phyloP scores from a whole-genome alignment of 352 stramenopile species.

The Globisporangium alternatum region DNA sequence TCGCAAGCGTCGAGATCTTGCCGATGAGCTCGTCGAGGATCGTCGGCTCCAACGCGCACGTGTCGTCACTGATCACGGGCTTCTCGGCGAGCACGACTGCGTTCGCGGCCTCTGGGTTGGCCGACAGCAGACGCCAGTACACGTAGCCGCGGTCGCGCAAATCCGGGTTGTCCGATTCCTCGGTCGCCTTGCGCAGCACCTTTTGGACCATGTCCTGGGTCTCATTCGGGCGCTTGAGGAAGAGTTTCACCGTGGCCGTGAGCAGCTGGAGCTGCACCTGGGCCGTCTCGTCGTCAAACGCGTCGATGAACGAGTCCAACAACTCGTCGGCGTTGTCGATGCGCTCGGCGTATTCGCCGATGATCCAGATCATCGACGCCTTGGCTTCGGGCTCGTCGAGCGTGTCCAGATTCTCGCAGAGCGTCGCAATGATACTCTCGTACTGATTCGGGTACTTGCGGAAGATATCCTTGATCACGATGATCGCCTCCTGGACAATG shows the following conservation, averaged over 20 bases:
- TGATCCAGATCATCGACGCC: slow-evolving; percentile 99
- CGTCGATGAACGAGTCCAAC: slow-evolving; percentile 98
- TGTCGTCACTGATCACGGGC: slow-evolving; percentile 99
- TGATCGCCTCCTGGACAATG: slow-evolving; percentile 98
- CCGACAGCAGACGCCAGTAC: slow-evolving; percentile 99
- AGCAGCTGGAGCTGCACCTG: slow-evolving; percentile 98
- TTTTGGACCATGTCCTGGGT: slow-evolving; percentile 97
- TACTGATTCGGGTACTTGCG: slow-evolving; percentile 99
- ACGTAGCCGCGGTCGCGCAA: slow-evolving; percentile 98
- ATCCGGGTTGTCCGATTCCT: slow-evolving; percentile 98
- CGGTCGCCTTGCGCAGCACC: slow-evolving; percentile 96
- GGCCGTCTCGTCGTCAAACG: slow-evolving; percentile 97
- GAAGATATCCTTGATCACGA: slow-evolving; percentile 99
- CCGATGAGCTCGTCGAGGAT: slow-evolving; percentile 96
- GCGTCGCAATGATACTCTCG: slow-evolving; percentile 98
- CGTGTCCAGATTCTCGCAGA: slow-evolving; percentile 99
- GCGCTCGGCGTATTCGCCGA: slow-evolving; percentile 98
- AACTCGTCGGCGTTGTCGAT: slow-evolving; percentile 99
- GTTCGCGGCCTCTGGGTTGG: slow-evolving; percentile 97
- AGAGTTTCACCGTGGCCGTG: slow-evolving; percentile 99
- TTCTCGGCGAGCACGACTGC: slow-evolving; percentile 98
- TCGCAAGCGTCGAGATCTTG: slow-evolving; percentile 97
- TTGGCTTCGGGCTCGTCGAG: slow-evolving; percentile 99
- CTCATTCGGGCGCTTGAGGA: slow-evolving; percentile 95
- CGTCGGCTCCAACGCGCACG: slow-evolving; percentile 92